Evolutionary conservation across 768 basidiomycete species (phyloP).

Genomic region (Megacollybia marginata): DNA sequence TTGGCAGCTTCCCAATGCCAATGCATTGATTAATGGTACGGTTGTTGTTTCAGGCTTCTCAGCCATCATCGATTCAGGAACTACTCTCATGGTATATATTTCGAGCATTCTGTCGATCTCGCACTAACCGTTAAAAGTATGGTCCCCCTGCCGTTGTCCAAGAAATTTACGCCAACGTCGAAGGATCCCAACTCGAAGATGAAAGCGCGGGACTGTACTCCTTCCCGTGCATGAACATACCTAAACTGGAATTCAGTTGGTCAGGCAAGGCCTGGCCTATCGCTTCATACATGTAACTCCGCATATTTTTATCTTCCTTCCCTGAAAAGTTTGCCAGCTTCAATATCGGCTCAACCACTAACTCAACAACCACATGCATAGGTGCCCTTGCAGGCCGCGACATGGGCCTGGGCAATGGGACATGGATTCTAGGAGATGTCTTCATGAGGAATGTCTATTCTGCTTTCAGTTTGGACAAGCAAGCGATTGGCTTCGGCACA

Average conservation of each 20-base stretch:
- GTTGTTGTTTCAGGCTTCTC: conserved; percentile 9
- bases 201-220: conserved; percentile 16
- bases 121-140: conserved; percentile 7
- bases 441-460: conserved; percentile 37
- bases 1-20: conserved; percentile 18
- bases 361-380: conserved; percentile 25
- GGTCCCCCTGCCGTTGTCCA: conserved; percentile 18
- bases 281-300: conserved; percentile 23
- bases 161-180: conserved; percentile 17
- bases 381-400: conserved; percentile 27
- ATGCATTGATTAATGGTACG: conserved; percentile 8
- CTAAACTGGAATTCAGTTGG: conserved; percentile 28
- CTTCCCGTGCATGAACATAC: conserved; percentile 20
- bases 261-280: conserved; percentile 32
- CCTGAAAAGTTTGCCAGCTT: conserved; percentile 14
- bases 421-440: conserved; percentile 28
- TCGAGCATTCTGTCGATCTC: background rate
- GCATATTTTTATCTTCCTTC: background rate
- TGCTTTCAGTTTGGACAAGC: conserved; percentile 24
- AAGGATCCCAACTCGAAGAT: conserved; percentile 15
- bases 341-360: conserved; percentile 32
- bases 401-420: conserved; percentile 10
- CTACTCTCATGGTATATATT: conserved; percentile 17
- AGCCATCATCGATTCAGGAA: conserved; percentile 31
- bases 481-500: conserved; percentile 25